Conservation (phyloP, 1,284 basidiomycete genomes). For the Somion occarium region DNA sequence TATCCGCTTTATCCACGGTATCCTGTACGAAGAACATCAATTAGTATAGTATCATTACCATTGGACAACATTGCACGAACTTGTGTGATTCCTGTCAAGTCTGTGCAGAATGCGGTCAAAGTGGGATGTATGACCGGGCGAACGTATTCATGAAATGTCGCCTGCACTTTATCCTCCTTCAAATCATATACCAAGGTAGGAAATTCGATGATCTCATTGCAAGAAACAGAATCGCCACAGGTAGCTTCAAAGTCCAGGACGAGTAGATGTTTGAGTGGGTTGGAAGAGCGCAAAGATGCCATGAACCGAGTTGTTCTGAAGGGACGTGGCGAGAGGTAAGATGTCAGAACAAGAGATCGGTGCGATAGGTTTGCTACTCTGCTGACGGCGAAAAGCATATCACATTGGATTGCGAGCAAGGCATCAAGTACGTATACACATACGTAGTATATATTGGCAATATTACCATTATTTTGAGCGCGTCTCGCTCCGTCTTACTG, state of each 20-base stretch:
- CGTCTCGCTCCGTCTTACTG: no score
- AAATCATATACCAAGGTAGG: conserved; percentile 30
- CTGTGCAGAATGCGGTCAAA: conserved; percentile 30
- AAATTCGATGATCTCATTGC: conserved; percentile 31
- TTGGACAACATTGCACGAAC: conserved; percentile 12
- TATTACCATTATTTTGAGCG: no score
- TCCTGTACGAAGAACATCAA: conserved; percentile 18
- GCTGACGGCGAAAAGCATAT: no score
- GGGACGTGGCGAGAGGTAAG: neutral
- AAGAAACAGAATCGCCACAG: conserved; percentile 22
- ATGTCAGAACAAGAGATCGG: neutral
- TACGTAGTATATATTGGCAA: no score
- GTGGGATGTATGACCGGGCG: conserved; percentile 21
- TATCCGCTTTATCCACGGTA: conserved; percentile 26
- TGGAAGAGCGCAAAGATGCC: neutral
- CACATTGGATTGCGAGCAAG: no score
- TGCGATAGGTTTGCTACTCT: no score
- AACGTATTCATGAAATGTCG: conserved; percentile 32
- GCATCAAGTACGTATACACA: no score
- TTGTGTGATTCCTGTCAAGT: conserved; percentile 32
- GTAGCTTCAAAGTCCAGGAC: conserved; percentile 32
- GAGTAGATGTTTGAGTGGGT: conserved; percentile 22
- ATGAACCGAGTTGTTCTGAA: no score
- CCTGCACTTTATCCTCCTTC: conserved; percentile 22
- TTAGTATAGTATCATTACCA: no score